Evolutionary conservation across 2,329 filamentous ascomycete genomes (phyloP), one percentile per base, ranked within the genome.

Genomic region (Alternaria sp.): DNA sequence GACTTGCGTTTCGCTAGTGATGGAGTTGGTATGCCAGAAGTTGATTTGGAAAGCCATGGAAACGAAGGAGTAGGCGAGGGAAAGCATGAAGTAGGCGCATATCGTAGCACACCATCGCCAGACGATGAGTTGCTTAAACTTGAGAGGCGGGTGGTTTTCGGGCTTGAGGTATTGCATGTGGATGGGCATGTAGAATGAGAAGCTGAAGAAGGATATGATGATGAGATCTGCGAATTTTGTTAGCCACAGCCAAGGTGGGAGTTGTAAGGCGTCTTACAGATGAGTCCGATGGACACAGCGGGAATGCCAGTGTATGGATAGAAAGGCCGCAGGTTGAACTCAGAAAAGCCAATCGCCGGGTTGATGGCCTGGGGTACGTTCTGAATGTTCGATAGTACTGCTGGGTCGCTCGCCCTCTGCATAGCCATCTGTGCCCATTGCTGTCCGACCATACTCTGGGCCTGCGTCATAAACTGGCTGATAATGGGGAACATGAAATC

Each of bases 131-230:
- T 90, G 86, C 66, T 80, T 81, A 69, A 87, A 86, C 50, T 87
- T 85, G 1, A 90, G 81, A 0, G 87, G 86, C 1, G 86, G 86
- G 61, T 89, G 87, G 11, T 82, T 82, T 51, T 85, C 81, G 0
- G 85, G 83, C 15, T 82, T 82, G 62, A 89, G 81, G 72, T 88
- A 89, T 71, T 86, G 84, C 68, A 83, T 84, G 74, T 91, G 88
- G 13, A 89, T 86, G 0, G 88, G 88, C 47, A 90, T 80, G 69
- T 90, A 88, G 79, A 90, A 90, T 0, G 85, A 82, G 75, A 88
- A 90, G 26, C 84, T 87, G 80, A 90, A 90, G 80, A 90, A 90
- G 0, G 87, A 86, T 44, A 90, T 82, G 69, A 91, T 90, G 69
- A 91, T 90, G 2, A 90, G 79, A 71, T 90, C 71, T 72, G 26